Evolutionary conservation across 2,329 filamentous ascomycete genomes (phyloP).

Genomic region (Penicillium sp.): DNA sequence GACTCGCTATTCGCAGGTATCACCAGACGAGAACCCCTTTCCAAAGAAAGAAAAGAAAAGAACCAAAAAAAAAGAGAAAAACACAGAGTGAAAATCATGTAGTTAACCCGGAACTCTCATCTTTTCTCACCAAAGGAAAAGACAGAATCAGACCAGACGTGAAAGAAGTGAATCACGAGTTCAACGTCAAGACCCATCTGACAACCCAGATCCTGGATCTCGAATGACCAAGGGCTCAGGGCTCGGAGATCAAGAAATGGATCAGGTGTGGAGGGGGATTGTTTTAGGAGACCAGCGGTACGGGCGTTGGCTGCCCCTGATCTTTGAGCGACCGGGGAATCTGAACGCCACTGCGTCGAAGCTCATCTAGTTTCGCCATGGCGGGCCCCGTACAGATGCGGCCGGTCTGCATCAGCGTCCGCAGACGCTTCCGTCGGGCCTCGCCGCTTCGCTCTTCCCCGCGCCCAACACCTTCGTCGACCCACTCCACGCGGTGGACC

Average conservation of each 20-base stretch:
- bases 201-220: too few relatives aligned
- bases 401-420: conserved; percentile 38
- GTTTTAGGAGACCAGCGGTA: conserved; percentile 29
- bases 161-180: background rate
- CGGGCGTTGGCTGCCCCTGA: conserved; percentile 21
- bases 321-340: conserved; percentile 25
- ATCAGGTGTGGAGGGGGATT: background rate
- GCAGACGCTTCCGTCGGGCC: conserved; percentile 46
- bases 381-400: conserved; percentile 38
- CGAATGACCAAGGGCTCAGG: too few relatives aligned
- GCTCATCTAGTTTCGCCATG: conserved; percentile 31
- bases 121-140: background rate
- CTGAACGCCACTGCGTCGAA: conserved; percentile 28
- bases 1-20: conserved; percentile 4
- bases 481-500: conserved; percentile 75
- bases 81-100: background rate
- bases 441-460: conserved; percentile 43
- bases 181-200: too few relatives aligned
- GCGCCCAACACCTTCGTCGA: conserved; percentile 59
- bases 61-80: too few relatives aligned
- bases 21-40: background rate
- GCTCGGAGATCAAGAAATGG: too few relatives aligned
- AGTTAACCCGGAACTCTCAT: background rate
- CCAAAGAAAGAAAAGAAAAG: background rate
- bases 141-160: background rate